These are phyloP conservation scores for Phaeomoniella chlamydospora DNA, from an alignment of 2,329 filamentous ascomycete species.

Conservation along the genomic window DNA sequence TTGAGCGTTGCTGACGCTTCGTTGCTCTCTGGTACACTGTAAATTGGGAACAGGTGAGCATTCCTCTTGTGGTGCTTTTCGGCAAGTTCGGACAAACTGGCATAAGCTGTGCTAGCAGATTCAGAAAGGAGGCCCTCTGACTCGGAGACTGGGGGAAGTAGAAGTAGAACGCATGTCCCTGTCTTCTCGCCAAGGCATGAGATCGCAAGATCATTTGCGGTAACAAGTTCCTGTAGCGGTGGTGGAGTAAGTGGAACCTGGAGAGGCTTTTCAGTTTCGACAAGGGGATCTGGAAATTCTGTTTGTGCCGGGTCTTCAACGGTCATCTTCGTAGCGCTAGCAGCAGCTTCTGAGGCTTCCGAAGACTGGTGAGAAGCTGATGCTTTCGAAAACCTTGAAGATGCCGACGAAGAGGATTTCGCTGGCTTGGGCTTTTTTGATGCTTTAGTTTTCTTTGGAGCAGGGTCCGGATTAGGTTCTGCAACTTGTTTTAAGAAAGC, in stretches of 20 bases:
- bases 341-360: slow-evolving; percentile 30
- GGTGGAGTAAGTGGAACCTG: slow-evolving; percentile 41
- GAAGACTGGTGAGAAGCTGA: slow-evolving; percentile 36
- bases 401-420: slow-evolving; percentile 25
- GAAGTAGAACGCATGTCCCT: slow-evolving; percentile 67
- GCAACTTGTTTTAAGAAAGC: slow-evolving; percentile 70
- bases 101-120: slow-evolving; percentile 37
- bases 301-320: slow-evolving; percentile 34
- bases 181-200: slow-evolving; percentile 64
- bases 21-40: slow-evolving; percentile 52
- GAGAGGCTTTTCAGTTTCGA: slow-evolving; percentile 27
- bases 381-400: slow-evolving; percentile 33
- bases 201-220: slow-evolving; percentile 48
- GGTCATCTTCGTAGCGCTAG: slow-evolving; percentile 34
- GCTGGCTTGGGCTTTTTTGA: slow-evolving; percentile 13
- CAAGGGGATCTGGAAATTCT: slow-evolving; percentile 37
- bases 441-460: slow-evolving; percentile 24
- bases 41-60: slow-evolving; percentile 69
- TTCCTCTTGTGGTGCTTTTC: slow-evolving; percentile 57
- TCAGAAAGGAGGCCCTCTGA: slow-evolving; percentile 31
- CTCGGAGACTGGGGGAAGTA: slow-evolving; percentile 43
- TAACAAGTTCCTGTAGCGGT: slow-evolving; percentile 51
- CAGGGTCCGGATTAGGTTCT: slow-evolving; percentile 64
- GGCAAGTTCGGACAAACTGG: slow-evolving; percentile 56
- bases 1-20: slow-evolving; percentile 40